phyloP scores from a whole-genome alignment of 2,329 filamentous ascomycete species.

The Atkinsonella texensis region DNA sequence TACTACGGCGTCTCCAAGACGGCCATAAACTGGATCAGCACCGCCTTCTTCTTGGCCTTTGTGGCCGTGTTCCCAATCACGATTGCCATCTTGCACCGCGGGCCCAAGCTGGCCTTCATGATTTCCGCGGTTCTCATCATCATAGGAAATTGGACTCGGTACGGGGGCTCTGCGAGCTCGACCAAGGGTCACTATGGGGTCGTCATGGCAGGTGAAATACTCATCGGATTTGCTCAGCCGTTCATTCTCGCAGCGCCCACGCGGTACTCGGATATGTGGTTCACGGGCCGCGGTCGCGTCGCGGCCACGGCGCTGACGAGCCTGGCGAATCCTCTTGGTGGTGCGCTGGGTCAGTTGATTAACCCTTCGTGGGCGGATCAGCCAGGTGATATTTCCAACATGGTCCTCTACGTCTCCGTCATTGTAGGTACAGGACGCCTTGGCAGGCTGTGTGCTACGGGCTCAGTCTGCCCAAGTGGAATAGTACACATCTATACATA shows the following conservation, averaged over 20 bases:
- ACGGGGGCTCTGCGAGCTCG: conserved; percentile 50
- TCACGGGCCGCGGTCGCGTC: conserved; percentile 71
- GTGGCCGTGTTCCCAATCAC: conserved; percentile 57
- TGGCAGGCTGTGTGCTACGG: no score
- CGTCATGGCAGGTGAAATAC: conserved; percentile 82
- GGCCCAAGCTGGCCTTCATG: conserved; percentile 68
- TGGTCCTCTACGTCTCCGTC: conserved; percentile 76
- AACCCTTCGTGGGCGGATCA: conserved; percentile 62
- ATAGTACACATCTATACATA: no score
- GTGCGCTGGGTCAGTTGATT: conserved; percentile 77
- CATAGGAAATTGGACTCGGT: conserved; percentile 83
- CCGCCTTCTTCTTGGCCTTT: conserved; percentile 77
- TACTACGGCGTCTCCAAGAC: conserved; percentile 68
- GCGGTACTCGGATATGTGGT: conserved; percentile 89
- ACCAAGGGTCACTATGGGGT: conserved; percentile 55
- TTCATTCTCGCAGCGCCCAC: conserved; percentile 87
- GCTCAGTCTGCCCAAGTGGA: no score
- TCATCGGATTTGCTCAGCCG: conserved; percentile 81
- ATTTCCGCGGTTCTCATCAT: conserved; percentile 61
- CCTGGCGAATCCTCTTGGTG: conserved; percentile 81
- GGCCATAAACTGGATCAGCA: conserved; percentile 87
- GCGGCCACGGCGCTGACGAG: conserved; percentile 77
- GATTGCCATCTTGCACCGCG: conserved; percentile 68
- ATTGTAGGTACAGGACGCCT: conserved; percentile 44
- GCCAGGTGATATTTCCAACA: conserved; percentile 56